These are phyloP conservation scores for Emmonsiellopsis sp. DNA, from an alignment of 2,329 filamentous ascomycete species.

Conservation along the genomic window DNA sequence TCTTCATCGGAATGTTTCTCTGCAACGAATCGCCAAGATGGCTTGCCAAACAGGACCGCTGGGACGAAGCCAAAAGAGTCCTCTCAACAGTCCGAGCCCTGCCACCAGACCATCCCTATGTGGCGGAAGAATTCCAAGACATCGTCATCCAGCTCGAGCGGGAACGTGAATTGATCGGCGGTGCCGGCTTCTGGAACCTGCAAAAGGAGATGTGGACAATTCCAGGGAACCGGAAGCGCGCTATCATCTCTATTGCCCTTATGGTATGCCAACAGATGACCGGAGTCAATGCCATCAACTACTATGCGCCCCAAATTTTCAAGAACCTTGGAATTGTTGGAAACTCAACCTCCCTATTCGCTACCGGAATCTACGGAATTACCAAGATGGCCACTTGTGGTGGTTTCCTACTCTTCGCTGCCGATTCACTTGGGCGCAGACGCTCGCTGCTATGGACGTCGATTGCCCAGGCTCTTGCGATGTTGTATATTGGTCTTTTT, in stretches of 20 bases:
- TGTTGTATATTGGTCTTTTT: constrained; percentile 66
- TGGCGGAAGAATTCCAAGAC: constrained; percentile 52
- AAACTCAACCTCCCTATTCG: constrained; percentile 54
- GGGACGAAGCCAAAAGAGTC: constrained; percentile 53
- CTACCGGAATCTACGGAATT: constrained; percentile 65
- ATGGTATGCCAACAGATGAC: constrained; percentile 49
- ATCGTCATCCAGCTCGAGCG: constrained; percentile 54
- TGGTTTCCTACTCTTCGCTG: constrained; percentile 57
- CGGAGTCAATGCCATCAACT: constrained; percentile 52
- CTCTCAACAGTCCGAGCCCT: constrained; percentile 51
- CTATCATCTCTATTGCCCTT: constrained; percentile 45
- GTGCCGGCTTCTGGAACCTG: constrained; percentile 46
- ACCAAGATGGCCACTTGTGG: constrained; percentile 59
- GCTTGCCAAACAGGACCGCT: constrained; percentile 58
- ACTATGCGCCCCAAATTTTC: constrained; percentile 65
- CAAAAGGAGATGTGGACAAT: constrained; percentile 57
- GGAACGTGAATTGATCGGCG: constrained; percentile 50
- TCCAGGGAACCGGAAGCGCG: constrained; percentile 44
- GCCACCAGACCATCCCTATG: constrained; percentile 43
- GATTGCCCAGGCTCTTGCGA: constrained; percentile 51
- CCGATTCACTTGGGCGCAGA: constrained; percentile 60
- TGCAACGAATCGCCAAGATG: constrained; percentile 60
- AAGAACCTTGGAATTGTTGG: constrained; percentile 51
- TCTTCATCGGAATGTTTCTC: constrained; percentile 52
- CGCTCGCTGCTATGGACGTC: constrained; percentile 56